phyloP scores from a whole-genome alignment of 768 basidiomycete genomes.

The Neoboletus subvelutipes region DNA sequence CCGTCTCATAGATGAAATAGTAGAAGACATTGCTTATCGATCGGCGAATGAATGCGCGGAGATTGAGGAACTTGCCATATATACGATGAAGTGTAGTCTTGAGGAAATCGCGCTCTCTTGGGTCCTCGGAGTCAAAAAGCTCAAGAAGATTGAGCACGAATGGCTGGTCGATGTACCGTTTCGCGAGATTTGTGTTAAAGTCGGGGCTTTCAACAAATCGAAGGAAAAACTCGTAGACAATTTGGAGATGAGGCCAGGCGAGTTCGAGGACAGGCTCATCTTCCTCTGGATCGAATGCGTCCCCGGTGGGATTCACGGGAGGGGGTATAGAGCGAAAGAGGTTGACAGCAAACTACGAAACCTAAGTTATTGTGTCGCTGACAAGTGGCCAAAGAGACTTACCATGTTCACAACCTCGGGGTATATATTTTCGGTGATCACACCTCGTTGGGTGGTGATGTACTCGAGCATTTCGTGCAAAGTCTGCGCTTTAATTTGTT shows the following conservation, averaged over 20 bases:
- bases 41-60: constrained; percentile 96
- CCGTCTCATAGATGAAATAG: constrained; percentile 98
- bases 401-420: constrained; percentile 99
- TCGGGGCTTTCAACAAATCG: constrained; percentile 97
- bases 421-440: constrained; percentile 96
- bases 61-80: constrained; percentile 98
- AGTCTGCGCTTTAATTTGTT: constrained; percentile 98
- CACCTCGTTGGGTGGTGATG: constrained; percentile 93
- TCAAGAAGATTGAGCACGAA: constrained; percentile 97
- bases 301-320: constrained; percentile 96
- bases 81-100: constrained; percentile 99
- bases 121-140: constrained; percentile 98
- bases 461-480: constrained; percentile 99
- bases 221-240: constrained; percentile 99
- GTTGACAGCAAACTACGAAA: constrained; percentile 86
- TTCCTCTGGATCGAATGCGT: constrained; percentile 99
- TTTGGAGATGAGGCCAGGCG: constrained; percentile 99
- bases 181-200: constrained; percentile 97
- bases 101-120: constrained; percentile 97
- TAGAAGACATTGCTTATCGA: constrained; percentile 99
- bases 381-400: constrained; percentile 28
- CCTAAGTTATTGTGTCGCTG: constrained; percentile 5
- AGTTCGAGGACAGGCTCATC: constrained; percentile 98
- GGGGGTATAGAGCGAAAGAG: constrained; percentile 99
- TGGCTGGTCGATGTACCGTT: constrained; percentile 93